Evolutionary conservation across 768 basidiomycete genomes (phyloP).

Genomic region (Sistotremastrum niveocremeum): DNA sequence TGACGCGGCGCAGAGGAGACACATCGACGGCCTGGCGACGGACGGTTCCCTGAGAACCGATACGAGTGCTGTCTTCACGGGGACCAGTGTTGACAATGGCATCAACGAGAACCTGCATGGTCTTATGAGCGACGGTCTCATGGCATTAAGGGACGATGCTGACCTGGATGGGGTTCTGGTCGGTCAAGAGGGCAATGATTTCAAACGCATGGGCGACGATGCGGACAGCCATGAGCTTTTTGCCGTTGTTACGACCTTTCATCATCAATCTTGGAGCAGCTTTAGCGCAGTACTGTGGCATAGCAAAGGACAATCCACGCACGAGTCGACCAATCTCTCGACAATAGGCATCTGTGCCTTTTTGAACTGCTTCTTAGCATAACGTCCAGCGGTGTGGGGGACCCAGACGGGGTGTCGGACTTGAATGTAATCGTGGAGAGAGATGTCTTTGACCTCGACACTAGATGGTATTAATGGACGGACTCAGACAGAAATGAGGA

Average conservation of each 20-base stretch:
- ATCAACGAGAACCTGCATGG: conserved; percentile 73
- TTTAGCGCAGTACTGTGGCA: neutral
- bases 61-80: conserved; percentile 98
- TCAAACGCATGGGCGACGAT: conserved; percentile 99
- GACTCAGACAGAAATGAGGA: neutral
- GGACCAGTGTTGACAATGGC: conserved; percentile 99
- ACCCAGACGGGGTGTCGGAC: conserved; percentile 95
- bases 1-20: conserved; percentile 93
- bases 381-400: conserved; percentile 98
- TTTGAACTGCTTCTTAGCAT: conserved; percentile 99
- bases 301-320: conserved; percentile 14
- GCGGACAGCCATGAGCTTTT: conserved; percentile 97
- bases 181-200: conserved; percentile 98
- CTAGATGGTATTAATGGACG: conserved; percentile 24
- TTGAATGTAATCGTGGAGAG: conserved; percentile 98
- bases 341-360: conserved; percentile 99
- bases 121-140: neutral
- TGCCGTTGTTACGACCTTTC: conserved; percentile 99
- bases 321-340: conserved; percentile 97
- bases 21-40: conserved; percentile 99
- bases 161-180: conserved; percentile 99
- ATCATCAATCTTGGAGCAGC: conserved; percentile 74
- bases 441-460: conserved; percentile 99
- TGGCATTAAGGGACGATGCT: conserved; percentile 12
- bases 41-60: conserved; percentile 98